These are phyloP conservation scores for Candida nemodendra DNA, from an alignment of 805 yeast species.

Conservation along the genomic window DNA sequence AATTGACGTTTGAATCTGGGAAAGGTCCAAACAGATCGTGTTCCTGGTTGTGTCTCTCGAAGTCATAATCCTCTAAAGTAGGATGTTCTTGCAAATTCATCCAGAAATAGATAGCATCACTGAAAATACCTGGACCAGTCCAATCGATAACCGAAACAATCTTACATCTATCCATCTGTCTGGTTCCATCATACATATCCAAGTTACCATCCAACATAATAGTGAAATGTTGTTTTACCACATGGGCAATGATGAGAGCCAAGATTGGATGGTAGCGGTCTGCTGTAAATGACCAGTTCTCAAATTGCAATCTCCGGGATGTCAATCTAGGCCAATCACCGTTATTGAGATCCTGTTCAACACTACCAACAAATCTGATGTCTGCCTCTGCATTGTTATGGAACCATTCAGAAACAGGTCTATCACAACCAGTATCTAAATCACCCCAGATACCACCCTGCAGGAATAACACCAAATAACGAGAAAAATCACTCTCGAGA, in stretches of 20 bases:
- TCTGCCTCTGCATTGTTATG: constrained; percentile 25
- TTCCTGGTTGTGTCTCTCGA: constrained; percentile 10
- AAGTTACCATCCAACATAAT: constrained; percentile 46
- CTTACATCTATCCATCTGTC: constrained; percentile 47
- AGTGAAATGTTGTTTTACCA: constrained; percentile 67
- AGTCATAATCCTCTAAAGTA: constrained; percentile 11
- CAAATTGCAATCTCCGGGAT: constrained; percentile 83
- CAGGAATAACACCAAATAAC: constrained; percentile 78
- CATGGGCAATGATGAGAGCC: constrained; percentile 68
- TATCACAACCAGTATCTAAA: constrained; percentile 71
- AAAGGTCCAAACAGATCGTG: constrained; percentile 17
- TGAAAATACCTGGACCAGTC: constrained; percentile 94
- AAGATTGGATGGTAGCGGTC: constrained; percentile 85
- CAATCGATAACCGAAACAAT: constrained; percentile 79
- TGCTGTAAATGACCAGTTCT: constrained; percentile 91
- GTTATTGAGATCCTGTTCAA: constrained; percentile 91
- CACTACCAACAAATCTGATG: constrained; percentile 78
- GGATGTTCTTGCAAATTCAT: constrained; percentile 32
- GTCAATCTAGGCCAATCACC: constrained; percentile 85
- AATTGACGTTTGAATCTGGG: constrained; percentile 15
- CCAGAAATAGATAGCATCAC: constrained; percentile 55
- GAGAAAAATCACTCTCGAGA: constrained; percentile 82
- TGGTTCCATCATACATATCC: constrained; percentile 14
- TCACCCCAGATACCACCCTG: constrained; percentile 90
- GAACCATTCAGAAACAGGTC: constrained; percentile 67